Percentiles rank a stretch among this genome's conserved stretches.
Conservation (phyloP, 352 stramenopile genomes). For the Stephanocyclus meneghinianus region DNA sequence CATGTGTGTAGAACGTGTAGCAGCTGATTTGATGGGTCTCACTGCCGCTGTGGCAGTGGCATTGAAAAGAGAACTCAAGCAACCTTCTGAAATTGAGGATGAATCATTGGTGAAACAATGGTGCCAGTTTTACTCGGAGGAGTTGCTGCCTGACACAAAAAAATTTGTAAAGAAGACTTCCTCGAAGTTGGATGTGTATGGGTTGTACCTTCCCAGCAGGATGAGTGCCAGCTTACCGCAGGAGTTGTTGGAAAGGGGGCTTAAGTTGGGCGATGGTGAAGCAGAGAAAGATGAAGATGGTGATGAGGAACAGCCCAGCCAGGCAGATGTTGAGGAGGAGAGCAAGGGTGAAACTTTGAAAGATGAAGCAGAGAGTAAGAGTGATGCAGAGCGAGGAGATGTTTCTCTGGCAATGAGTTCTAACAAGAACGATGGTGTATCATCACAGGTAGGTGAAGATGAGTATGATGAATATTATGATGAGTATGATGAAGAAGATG, state of each 20-base stretch:
- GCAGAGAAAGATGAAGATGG: conserved; percentile 29
- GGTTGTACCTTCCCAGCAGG: conserved; percentile 78
- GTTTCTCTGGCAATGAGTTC: conserved; percentile 47
- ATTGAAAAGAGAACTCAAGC: conserved; percentile 73
- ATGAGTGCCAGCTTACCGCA: conserved; percentile 70
- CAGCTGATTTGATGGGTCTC: conserved; percentile 77
- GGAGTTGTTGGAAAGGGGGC: conserved; percentile 77
- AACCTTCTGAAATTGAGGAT: conserved; percentile 49
- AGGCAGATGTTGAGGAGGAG: conserved; percentile 37
- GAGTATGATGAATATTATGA: conserved; percentile 51
- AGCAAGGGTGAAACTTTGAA: conserved; percentile 36
- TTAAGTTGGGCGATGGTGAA: conserved; percentile 57
- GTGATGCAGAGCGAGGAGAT: conserved; percentile 28
- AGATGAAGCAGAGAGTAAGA: conserved; percentile 27
- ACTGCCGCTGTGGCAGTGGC: conserved; percentile 65
- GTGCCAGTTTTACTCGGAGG: conserved; percentile 81
- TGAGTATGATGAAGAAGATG: conserved; percentile 53
- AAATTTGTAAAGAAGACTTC: conserved; percentile 80
- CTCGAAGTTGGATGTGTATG: conserved; percentile 77
- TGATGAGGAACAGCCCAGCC: conserved; percentile 30
- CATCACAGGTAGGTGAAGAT: conserved; percentile 46
- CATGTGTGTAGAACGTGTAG: conserved; percentile 79
- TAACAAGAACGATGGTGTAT: conserved; percentile 16
- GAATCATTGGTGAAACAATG: conserved; percentile 67
- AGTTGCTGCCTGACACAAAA: conserved; percentile 76